Evolutionary conservation across 1,139 yeast species (phyloP), one percentile per base, ranked within the genome.

Genomic region (Kodamaea sp.): DNA sequence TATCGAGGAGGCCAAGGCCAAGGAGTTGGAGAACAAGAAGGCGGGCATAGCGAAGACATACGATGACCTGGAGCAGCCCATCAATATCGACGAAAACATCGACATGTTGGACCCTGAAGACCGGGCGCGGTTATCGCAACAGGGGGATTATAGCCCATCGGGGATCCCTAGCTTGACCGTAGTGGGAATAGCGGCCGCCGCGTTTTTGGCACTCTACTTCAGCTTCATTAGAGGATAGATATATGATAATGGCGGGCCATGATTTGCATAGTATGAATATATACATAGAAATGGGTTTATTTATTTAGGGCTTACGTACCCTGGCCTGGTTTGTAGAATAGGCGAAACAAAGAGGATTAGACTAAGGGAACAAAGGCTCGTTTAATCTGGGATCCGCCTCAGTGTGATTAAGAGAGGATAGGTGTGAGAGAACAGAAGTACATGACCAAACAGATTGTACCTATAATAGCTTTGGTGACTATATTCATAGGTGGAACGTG

Each of bases 91-190:
- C 26, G 57, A 57, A 19, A 47, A 54, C 29, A 43, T 59, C 25
- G 63, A 61, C 37, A 36, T 45, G 23, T 53, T 70, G 45, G 76
- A 70, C 42, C 70, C 75, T 0, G 76, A 70, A 44, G 76, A 70
- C 44, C 51, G 73, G 23, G 74, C 73, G 4, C 46, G 75, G 34
- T 51, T 67, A 15, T 48, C 65, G 38, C 63, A 55, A 18, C 60
- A 58, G 25, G 54, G 53, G 26, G 59, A 55, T 14, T 47, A 22
- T 41, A 12, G 6, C 32, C 5, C 24, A 16, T 4, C 20, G 22
- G 11, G 25, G 18, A 11, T 28, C 28, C 24, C 37, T 4, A 16
- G 44, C 21, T 24, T 51, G 18, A 47, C 59, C 11, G 44, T 66
- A 16, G 47, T 55, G 15, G 66, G 70, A 5, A 65, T 66, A 12